Evolutionary conservation across 2,329 filamentous ascomycete species (phyloP), one percentile per base, ranked within the genome.

Genomic region (Venturia asperata): DNA sequence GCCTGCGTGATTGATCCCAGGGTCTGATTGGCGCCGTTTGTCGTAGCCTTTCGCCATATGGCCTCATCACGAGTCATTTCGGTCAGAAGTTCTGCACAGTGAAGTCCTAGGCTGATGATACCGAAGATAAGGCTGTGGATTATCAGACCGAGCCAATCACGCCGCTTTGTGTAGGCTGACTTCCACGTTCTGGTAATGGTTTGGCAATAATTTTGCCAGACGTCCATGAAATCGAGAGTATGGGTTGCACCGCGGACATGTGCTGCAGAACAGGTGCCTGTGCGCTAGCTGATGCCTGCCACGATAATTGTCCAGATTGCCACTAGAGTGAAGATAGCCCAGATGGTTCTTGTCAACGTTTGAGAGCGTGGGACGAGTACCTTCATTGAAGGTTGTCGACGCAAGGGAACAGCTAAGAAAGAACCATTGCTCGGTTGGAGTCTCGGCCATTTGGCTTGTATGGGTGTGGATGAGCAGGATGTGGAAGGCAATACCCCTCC

Each of bases 41-140:
- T 65, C 3, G 56, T 37, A 13, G 64, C 64, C 24, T 62, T 52
- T 3, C 64, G 64, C 64, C 64, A 65, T 17, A 47, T 47, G 34
- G 41, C 30, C 27, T 65, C 64, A 65, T 65, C 64, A 10, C 64
- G 64, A 2, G 41, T 24, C 27, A 65, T 45, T n/a, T 65, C 55
- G 17, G 41, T 47, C 9, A 65, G 19, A 27, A 61, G n/a, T 49
- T 65, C 64, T n/a, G 58, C 56, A 45, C 37, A 65, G 24, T 65
- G 64, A 21, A 65, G 11, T 15, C 55, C 43, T 13, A 65, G 21
- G 39, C 34, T 45, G 52, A 65, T 47, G n/a, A 62, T 4, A 6
- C 34, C 37, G 5, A 61, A 11, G n/a, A 65, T n/a, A 10, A 62
- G 6, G 34, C 55, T 27, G 5, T 65, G 64, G 15, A 65, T 37